Conservation (phyloP, 305 asterid genomes). For the Plantago rigida region DNA sequence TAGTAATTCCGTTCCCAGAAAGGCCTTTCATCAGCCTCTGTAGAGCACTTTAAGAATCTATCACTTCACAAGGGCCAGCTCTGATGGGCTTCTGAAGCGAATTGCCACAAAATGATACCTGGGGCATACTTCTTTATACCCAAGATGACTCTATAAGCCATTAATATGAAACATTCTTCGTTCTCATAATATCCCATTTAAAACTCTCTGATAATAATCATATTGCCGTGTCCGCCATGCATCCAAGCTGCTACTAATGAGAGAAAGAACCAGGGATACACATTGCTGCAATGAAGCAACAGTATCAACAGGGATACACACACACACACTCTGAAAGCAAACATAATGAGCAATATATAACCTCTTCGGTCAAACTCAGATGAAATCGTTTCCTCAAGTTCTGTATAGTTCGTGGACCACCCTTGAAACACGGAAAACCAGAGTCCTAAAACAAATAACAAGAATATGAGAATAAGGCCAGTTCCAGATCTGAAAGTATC, state of each 20-base stretch:
- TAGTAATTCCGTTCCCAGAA: conserved; percentile 20
- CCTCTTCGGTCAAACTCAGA: conserved; percentile 94
- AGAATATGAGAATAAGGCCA: conserved; percentile 19
- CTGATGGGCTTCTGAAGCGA: conserved; percentile 21
- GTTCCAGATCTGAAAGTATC: conserved; percentile 2
- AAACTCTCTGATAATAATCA: conserved; percentile 84
- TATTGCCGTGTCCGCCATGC: conserved; percentile 96
- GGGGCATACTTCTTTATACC: conserved; percentile 25
- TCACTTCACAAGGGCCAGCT: conserved; percentile 4
- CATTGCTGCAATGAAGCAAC: conserved; percentile 69
- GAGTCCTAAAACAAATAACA: conserved; percentile 54
- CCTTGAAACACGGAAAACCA: conserved; percentile 92
- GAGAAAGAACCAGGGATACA: conserved; percentile 89
- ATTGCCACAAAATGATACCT: background rate
- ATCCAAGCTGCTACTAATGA: conserved; percentile 96
- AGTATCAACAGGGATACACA: conserved; percentile 12
- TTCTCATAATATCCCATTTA: conserved; percentile 78
- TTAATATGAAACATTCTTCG: conserved; percentile 11
- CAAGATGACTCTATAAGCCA: conserved; percentile 22
- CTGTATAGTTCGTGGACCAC: conserved; percentile 88
- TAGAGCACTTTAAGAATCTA: conserved; percentile 19
- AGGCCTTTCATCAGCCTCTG: conserved; percentile 23
- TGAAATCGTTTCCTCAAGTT: conserved; percentile 93
- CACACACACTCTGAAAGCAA: conserved; percentile 10
- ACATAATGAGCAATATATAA: conserved; percentile 25